Conservation (phyloP, 2,329 filamentous ascomycete genomes). For the Annulohypoxylon truncatum region DNA sequence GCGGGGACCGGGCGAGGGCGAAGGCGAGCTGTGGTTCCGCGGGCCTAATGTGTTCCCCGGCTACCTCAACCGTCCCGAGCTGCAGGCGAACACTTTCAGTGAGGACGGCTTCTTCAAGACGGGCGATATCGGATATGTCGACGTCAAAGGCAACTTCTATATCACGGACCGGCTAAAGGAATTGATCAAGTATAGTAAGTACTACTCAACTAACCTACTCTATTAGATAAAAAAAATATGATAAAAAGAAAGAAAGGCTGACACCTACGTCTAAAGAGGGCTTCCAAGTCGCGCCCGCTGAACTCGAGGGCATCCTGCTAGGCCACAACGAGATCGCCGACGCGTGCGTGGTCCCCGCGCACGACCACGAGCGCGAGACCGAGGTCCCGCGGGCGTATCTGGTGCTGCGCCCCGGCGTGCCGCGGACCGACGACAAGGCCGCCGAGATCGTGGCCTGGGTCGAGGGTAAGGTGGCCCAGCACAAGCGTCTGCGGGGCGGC, state of each 20-base stretch:
- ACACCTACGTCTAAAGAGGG: constrained; percentile 62
- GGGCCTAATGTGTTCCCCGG: constrained; percentile 85
- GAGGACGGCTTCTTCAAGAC: constrained; percentile 89
- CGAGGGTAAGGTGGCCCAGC: constrained; percentile 54
- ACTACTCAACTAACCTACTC: not conserved
- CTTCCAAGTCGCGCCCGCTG: constrained; percentile 76
- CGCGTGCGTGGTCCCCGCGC: constrained; percentile 71
- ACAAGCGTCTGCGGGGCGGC: constrained; percentile 54
- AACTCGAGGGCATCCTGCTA: constrained; percentile 65
- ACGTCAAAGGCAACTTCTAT: constrained; percentile 83
- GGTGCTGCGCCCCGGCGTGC: constrained; percentile 59
- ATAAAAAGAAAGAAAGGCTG: not conserved
- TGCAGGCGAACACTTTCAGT: constrained; percentile 77
- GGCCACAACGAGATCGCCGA: constrained; percentile 62
- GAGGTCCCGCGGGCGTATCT: constrained; percentile 76
- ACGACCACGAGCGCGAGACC: constrained; percentile 70
- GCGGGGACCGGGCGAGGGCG: constrained; percentile 67
- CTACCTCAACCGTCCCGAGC: constrained; percentile 79
- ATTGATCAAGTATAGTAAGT: constrained; percentile 69
- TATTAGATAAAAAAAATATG: not conserved
- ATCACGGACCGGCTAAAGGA: constrained; percentile 89
- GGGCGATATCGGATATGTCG: constrained; percentile 85
- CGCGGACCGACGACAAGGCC: constrained; percentile 53
- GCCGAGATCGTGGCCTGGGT: constrained; percentile 55
- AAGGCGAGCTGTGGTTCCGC: constrained; percentile 80